phyloP scores from a whole-genome alignment of 805 yeast genomes.

The Candida germanica region DNA sequence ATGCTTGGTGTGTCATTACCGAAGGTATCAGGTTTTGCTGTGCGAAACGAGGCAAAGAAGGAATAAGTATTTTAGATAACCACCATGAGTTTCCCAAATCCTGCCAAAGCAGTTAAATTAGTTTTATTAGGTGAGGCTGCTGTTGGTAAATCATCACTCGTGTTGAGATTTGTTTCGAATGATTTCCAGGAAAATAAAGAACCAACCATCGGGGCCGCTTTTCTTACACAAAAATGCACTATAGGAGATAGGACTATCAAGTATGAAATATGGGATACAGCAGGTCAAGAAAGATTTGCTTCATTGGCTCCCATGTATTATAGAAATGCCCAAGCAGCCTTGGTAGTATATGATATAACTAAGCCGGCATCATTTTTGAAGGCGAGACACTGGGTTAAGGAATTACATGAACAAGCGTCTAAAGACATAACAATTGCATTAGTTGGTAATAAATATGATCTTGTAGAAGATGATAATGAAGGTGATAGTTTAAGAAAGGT shows the following conservation, averaged over 20 bases:
- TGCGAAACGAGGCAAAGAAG: neutral
- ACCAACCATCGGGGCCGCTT: slow-evolving; percentile 98
- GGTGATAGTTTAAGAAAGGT: slow-evolving; percentile 61
- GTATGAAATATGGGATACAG: slow-evolving; percentile 95
- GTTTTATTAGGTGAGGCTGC: slow-evolving; percentile 97
- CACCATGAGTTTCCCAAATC: slow-evolving; percentile 14
- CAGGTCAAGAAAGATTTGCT: slow-evolving; percentile 97
- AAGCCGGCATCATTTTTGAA: slow-evolving; percentile 92
- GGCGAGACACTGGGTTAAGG: slow-evolving; percentile 98
- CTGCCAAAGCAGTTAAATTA: slow-evolving; percentile 61
- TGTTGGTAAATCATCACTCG: slow-evolving; percentile 93
- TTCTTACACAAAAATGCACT: slow-evolving; percentile 87
- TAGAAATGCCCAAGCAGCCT: slow-evolving; percentile 94
- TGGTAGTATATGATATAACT: slow-evolving; percentile 93
- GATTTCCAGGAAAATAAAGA: slow-evolving; percentile 97
- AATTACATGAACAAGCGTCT: slow-evolving; percentile 92
- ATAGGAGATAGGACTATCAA: slow-evolving; percentile 84
- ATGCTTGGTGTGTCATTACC: too few relatives aligned
- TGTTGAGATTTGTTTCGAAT: slow-evolving; percentile 86
- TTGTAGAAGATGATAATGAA: slow-evolving; percentile 49
- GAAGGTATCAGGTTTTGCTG: neutral
- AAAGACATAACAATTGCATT: slow-evolving; percentile 88
- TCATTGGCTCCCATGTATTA: slow-evolving; percentile 96
- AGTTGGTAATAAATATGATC: slow-evolving; percentile 89
- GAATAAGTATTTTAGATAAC: too few relatives aligned